Base-by-base conservation (phyloP, 331 rosid species). In the Cydonia oblonga region DNA sequence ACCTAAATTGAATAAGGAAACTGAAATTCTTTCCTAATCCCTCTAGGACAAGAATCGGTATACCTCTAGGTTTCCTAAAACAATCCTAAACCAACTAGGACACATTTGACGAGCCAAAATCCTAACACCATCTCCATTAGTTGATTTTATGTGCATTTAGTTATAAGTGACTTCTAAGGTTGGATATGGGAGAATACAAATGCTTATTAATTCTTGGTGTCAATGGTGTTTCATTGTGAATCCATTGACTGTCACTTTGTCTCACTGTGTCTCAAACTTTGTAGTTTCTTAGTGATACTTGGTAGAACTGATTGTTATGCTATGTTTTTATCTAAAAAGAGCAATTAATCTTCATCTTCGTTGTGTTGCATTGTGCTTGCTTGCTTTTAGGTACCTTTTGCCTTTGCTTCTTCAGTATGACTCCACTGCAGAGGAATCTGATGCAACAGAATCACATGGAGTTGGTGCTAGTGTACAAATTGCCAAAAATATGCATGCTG, bases 391-490 rank as follows among this genome's bases (percentile, higher is more conserved):
- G 99, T 95, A 81, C 88, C 96, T 95, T 78, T 79, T 95, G 78
- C 99, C 97, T 4, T 71, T 95, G 84, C 86, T 95, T 86, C 97
- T 95, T 87, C 99, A 91, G 83, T 95, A 87, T 74, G 99, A 95
- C 80, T 84, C 97, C 40, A 95, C 99, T 69, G 97, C 99, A 16
- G 97, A 88, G 64, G 99, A 95, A 78, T 83, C 97, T 66, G 89
- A 82, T 70, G 67, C 86, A 70, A 87, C 81, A 54, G 99, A 89
- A 78, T 91, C 99, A 42, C 97, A 88, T 73, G 99, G 97, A 66
- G 97, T 95, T 65, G 99, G 99, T 66, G 88, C 87, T 74, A 95
- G 99, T 73, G 96, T 95, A 77, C 99, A 95, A 86, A 90, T 87
- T 77, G 96, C 99, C 15, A 95, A 89, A 82, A 95, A 95, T 81